Evolutionary conservation across 768 basidiomycete species (phyloP), one percentile per base, ranked within the genome.

Genomic region (Strobilomyces confusus): DNA sequence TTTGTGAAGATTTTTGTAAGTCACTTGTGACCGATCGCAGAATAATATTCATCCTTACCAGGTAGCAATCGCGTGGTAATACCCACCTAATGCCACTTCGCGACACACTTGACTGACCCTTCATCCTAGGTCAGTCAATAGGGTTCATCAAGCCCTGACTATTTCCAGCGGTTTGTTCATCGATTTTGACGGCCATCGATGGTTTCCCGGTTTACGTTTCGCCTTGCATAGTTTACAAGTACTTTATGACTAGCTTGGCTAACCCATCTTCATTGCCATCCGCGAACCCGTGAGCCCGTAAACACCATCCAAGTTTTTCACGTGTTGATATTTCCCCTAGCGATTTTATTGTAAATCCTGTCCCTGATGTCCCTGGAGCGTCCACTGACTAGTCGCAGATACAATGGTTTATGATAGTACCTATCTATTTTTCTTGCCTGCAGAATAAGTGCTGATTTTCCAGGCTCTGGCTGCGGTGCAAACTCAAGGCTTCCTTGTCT

Each of bases 1-100:
- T 38, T 26, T 11, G 38, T 15, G 6, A 62, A 63, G 34, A 3
- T 1, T 13, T 26, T 59, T 20, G 61, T 62, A 15, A 62, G 61
- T 48, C 34, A 6, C 0, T 25, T 29, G 0, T 23, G 8, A 44
- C 12, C 32, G 14, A 14, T 13, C 22, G 2, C 19, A 20, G 38
- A 19, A 38, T 38, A 9, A 25, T 53, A 14, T 29, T 13, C 13
- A 1, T 38, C 11, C 20, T 30, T 38, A 7, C 0, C 15, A 62
- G 61, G 61, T 59, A 11, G 46, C 36, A 23, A 14, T 6, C 9
- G 13, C 38, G 17, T 52, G 51, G 50, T 51, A 26, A 4, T 12
- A 4, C 8, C 5, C 29, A 4, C 4, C 11, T 17, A 15, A n/a
- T 23, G 11, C 26, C 12, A 7, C 23, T 6, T 2, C 4, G 5